Conservation (phyloP, 805 yeast genomes). For the Sungouiozyma intestinalis region DNA sequence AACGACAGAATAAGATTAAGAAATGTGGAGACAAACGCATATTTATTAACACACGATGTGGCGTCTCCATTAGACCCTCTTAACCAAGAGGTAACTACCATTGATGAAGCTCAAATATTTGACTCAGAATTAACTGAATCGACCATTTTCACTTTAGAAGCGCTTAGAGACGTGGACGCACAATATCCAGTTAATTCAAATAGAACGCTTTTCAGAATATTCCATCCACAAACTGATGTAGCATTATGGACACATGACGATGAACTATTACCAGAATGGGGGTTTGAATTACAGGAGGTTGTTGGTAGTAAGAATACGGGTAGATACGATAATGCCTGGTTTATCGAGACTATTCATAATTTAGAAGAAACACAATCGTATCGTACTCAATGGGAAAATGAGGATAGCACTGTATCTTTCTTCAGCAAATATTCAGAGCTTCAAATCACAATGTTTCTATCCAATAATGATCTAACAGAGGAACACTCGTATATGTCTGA, state of each 20-base stretch:
- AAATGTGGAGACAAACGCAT: slow-evolving; percentile 72
- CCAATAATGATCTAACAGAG: slow-evolving; percentile 64
- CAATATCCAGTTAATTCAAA: slow-evolving; percentile 47
- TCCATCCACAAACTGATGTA: slow-evolving; percentile 78
- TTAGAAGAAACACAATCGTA: slow-evolving; percentile 23
- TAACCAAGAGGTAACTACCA: slow-evolving; percentile 82
- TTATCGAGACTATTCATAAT: slow-evolving; percentile 54
- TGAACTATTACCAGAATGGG: slow-evolving; percentile 92
- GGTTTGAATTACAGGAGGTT: slow-evolving; percentile 76
- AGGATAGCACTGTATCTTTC: slow-evolving; percentile 42
- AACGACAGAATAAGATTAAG: slow-evolving; percentile 68
- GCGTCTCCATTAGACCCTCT: slow-evolving; percentile 87
- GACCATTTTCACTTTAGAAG: slow-evolving; percentile 66
- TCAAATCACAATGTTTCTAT: slow-evolving; percentile 37
- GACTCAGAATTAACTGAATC: slow-evolving; percentile 37
- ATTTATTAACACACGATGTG: slow-evolving; percentile 80
- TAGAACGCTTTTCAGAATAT: slow-evolving; percentile 53
- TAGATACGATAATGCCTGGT: slow-evolving; percentile 64
- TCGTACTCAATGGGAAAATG: background rate
- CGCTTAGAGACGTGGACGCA: slow-evolving; percentile 40
- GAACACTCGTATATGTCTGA: slow-evolving; percentile 92
- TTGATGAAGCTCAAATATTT: slow-evolving; percentile 47
- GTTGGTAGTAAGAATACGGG: slow-evolving; percentile 78
- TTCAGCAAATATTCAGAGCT: slow-evolving; percentile 80
- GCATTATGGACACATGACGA: slow-evolving; percentile 90